phyloP scores from a whole-genome alignment of 768 basidiomycete genomes.

The Suillus occidentalis region DNA sequence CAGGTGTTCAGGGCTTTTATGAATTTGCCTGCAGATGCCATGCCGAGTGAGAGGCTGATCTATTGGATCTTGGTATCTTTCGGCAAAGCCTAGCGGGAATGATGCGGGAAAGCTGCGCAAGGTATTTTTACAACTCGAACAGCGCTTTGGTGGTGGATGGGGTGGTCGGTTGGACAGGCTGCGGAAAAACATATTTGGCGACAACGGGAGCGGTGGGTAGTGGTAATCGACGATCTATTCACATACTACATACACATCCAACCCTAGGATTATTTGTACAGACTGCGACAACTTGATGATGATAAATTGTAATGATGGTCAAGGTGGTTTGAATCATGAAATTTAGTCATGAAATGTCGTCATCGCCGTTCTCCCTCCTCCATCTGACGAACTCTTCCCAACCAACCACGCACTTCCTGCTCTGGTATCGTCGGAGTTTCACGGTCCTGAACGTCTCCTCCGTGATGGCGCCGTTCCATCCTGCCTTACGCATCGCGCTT shows the following conservation, averaged over 20 bases:
- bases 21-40: constrained; percentile 44
- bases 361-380: constrained; percentile 54
- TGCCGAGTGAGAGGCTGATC: constrained; percentile 46
- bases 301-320: constrained; percentile 6
- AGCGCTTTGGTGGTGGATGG: constrained; percentile 48
- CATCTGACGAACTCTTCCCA: constrained; percentile 82
- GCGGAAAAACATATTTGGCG: constrained; percentile 38
- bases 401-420: constrained; percentile 59
- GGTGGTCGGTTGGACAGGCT: constrained; percentile 46
- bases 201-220: constrained; percentile 3
- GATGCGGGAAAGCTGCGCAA: constrained; percentile 50
- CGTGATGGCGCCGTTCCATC: constrained; percentile 79
- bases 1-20: constrained; percentile 64
- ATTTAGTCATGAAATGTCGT: constrained; percentile 23
- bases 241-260: constrained; percentile 7
- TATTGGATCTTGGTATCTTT: constrained; percentile 74
- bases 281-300: constrained; percentile 12
- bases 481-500: constrained; percentile 91
- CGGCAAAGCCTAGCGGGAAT: constrained; percentile 52
- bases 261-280: constrained; percentile 12
- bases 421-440: constrained; percentile 81
- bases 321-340: constrained; percentile 1
- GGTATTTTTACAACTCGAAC: constrained; percentile 58
- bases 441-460: constrained; percentile 79
- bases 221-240: constrained; percentile 7